phyloP scores from a whole-genome alignment of 306 rosid species.

The Glycine latifolia region DNA sequence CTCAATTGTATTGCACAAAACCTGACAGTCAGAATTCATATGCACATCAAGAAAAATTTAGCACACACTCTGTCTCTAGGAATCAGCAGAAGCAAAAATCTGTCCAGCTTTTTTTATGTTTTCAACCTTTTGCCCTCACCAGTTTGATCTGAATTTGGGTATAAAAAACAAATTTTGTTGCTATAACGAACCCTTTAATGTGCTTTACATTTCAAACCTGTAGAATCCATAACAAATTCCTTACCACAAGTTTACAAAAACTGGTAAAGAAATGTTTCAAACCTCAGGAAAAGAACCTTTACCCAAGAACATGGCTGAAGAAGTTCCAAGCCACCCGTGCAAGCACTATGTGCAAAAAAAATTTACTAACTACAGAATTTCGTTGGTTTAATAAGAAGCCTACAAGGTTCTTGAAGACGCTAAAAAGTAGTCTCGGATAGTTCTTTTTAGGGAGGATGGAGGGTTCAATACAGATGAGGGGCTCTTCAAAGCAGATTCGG shows the following conservation, averaged over 20 bases:
- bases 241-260: not conserved
- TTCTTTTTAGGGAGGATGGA: slow-evolving; percentile 83
- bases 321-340: slow-evolving; percentile 35
- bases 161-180: slow-evolving; percentile 12
- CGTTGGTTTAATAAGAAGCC: slow-evolving; percentile 2
- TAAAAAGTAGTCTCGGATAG: slow-evolving; percentile 86
- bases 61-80: not conserved
- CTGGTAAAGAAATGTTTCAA: not conserved
- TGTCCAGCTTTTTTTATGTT: slow-evolving; percentile 6
- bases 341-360: slow-evolving; percentile 28
- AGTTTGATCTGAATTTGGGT: slow-evolving; percentile 7
- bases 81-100: slow-evolving; percentile 1
- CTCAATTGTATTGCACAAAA: slow-evolving; percentile 1
- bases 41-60: not conserved
- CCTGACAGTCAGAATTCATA: slow-evolving; percentile 5
- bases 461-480: slow-evolving; percentile 95
- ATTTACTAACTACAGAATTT: slow-evolving; percentile 27
- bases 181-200: slow-evolving; percentile 1
- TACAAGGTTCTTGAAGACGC: slow-evolving; percentile 53
- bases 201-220: slow-evolving; percentile 55
- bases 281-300: slow-evolving; percentile 38
- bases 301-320: slow-evolving; percentile 40
- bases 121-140: slow-evolving; percentile 16
- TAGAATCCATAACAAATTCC: slow-evolving; percentile 34
- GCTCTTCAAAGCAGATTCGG: slow-evolving; percentile 77